A percentile compares a stretch with the other conserved stretches of the same genome.
These are phyloP conservation scores for Solanum medicagineum DNA, from an alignment of 257 asterid genomes.

Conservation along the genomic window DNA sequence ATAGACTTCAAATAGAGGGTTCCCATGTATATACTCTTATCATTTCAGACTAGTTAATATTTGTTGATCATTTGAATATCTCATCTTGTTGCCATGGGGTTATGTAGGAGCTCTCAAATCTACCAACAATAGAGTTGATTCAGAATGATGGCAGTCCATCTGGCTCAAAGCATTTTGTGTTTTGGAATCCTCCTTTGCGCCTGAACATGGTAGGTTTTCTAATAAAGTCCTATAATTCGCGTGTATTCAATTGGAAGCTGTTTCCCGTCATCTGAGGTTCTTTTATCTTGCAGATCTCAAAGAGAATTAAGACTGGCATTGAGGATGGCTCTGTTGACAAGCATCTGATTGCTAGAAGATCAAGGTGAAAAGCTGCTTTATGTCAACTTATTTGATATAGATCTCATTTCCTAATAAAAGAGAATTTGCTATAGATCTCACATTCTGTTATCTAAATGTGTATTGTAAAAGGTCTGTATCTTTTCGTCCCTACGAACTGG, in stretches of 20 bases:
- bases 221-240: background rate
- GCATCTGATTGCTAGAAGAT: constrained; percentile 52
- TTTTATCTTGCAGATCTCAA: constrained; percentile 37
- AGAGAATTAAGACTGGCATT: constrained; percentile 26
- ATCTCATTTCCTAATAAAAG: background rate
- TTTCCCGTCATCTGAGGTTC: background rate
- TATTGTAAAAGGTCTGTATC: background rate
- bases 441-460: background rate
- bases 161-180: constrained; percentile 63
- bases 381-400: background rate
- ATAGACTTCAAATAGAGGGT: background rate
- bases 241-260: background rate
- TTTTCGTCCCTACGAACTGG: background rate
- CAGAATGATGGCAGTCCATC: constrained; percentile 97
- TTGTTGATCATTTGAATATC: background rate
- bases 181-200: constrained; percentile 91
- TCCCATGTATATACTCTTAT: background rate
- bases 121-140: constrained; percentile 55
- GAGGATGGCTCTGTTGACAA: constrained; percentile 29
- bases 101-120: constrained; percentile 62
- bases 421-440: background rate
- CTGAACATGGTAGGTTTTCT: constrained; percentile 51
- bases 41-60: background rate
- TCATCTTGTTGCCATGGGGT: background rate
- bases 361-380: constrained; percentile 41